Evolutionary conservation across 202 grass and related monocot species (phyloP).

Genomic region (Setaria italica): DNA sequence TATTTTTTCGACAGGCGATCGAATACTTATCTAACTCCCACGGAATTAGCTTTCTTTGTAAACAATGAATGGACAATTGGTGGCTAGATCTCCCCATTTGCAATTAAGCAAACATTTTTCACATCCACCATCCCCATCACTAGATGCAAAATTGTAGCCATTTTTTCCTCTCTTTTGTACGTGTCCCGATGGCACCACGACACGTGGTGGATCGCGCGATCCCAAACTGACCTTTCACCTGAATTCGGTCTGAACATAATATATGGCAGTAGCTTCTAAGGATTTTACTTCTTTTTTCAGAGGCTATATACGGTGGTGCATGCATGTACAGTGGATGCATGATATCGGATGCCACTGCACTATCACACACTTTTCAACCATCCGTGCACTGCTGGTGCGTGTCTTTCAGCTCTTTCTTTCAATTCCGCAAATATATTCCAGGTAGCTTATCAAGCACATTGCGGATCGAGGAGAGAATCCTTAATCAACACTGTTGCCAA

Average conservation of each 20-base stretch:
- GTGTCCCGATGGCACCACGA: background rate
- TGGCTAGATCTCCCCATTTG: slow-evolving; percentile 9
- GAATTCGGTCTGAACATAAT: slow-evolving; percentile 11
- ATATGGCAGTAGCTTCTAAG: background rate
- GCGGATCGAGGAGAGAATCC: slow-evolving; percentile 30
- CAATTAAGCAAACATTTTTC: slow-evolving; percentile 36
- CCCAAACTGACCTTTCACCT: slow-evolving; percentile 1
- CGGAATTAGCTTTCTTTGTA: background rate
- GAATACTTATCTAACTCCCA: slow-evolving; percentile 45
- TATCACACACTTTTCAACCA: background rate
- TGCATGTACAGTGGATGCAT: background rate
- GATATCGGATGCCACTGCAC: slow-evolving; percentile 10
- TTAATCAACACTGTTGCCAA: slow-evolving; percentile 36
- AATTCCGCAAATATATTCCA: slow-evolving; percentile 52
- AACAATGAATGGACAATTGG: background rate
- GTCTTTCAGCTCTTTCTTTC: slow-evolving; percentile 15
- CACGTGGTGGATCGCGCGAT: background rate
- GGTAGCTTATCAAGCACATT: slow-evolving; percentile 61
- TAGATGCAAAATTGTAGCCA: background rate
- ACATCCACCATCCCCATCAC: background rate
- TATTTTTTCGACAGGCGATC: background rate
- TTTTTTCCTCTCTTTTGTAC: background rate
- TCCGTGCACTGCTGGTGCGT: background rate
- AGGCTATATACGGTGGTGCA: background rate
- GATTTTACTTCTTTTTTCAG: background rate